phyloP scores from a whole-genome alignment of 2,329 filamentous ascomycete species.

The Phialemoniopsis sp. region DNA sequence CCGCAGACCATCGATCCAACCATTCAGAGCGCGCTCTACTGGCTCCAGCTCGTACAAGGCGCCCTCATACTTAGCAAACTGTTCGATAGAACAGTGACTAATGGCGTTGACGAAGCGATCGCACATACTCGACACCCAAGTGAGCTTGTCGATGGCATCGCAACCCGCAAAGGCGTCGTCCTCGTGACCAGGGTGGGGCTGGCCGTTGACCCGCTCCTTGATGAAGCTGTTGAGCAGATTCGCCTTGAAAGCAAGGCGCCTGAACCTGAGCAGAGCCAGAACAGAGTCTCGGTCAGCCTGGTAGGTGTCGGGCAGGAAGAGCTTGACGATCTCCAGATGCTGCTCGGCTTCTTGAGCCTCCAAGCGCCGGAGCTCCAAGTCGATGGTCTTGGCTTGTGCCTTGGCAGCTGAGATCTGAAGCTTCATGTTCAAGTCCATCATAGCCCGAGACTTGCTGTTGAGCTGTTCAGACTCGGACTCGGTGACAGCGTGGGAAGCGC shows the following conservation, averaged over 20 bases:
- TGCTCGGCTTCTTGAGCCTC: conserved; percentile 86
- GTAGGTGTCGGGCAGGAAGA: conserved; percentile 85
- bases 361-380: conserved; percentile 80
- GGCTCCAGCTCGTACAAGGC: conserved; percentile 86
- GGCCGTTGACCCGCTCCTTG: conserved; percentile 70
- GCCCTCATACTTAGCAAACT: conserved; percentile 75
- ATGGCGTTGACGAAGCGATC: conserved; percentile 80
- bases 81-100: conserved; percentile 69
- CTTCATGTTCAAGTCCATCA: conserved; percentile 96
- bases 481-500: conserved; percentile 85
- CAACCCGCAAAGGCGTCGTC: conserved; percentile 78
- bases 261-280: conserved; percentile 83
- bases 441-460: conserved; percentile 80
- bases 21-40: conserved; percentile 83
- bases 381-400: conserved; percentile 90
- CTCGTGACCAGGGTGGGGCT: conserved; percentile 62
- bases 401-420: conserved; percentile 86
- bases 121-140: conserved; percentile 79
- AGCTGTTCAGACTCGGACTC: conserved; percentile 91
- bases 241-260: conserved; percentile 84
- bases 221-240: conserved; percentile 73
- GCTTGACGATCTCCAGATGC: conserved; percentile 81
- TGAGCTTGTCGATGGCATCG: conserved; percentile 79
- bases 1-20: conserved; percentile 80
- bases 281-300: conserved; percentile 79